A percentile compares a stretch with the other conserved stretches of the same genome.
phyloP scores from a whole-genome alignment of 345 rosid genomes.

The Ceriops tagal region DNA sequence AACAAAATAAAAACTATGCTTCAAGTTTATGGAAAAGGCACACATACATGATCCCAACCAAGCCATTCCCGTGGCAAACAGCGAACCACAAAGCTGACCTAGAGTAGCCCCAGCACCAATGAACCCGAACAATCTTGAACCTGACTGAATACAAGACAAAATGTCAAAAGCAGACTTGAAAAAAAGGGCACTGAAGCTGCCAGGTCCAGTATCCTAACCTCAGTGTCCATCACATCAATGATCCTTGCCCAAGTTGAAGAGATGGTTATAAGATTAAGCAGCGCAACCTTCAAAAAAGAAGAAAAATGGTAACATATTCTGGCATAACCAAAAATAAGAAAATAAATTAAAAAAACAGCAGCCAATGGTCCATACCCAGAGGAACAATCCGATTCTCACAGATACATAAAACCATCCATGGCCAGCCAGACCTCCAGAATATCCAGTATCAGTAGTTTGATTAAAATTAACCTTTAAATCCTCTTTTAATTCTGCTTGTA shows the following conservation, averaged over 20 bases:
- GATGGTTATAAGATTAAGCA: constrained; percentile 86
- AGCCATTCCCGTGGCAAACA: constrained; percentile 79
- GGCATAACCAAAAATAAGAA: constrained; percentile 1
- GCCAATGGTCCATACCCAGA: constrained; percentile 57
- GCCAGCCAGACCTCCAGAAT: constrained; percentile 43
- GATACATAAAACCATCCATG: constrained; percentile 69
- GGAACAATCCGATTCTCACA: constrained; percentile 82
- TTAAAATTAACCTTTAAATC: constrained; percentile 23
- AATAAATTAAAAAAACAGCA: not conserved
- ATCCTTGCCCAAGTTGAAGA: constrained; percentile 97
- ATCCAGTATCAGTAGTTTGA: constrained; percentile 28
- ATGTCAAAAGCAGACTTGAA: constrained; percentile 28
- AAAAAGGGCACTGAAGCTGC: constrained; percentile 5
- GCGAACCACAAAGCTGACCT: constrained; percentile 92
- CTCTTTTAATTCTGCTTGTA: constrained; percentile 36
- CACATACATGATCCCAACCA: constrained; percentile 88
- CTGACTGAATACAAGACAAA: constrained; percentile 65
- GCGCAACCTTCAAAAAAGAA: constrained; percentile 54
- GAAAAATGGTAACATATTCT: not conserved
- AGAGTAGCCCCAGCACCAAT: constrained; percentile 97
- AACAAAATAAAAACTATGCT: constrained; percentile 10
- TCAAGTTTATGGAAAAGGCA: constrained; percentile 11
- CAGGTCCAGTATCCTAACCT: constrained; percentile 44
- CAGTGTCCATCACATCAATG: constrained; percentile 87
- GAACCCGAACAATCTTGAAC: constrained; percentile 93